phyloP scores from a whole-genome alignment of 768 basidiomycete species.

The Mycena polygramma region DNA sequence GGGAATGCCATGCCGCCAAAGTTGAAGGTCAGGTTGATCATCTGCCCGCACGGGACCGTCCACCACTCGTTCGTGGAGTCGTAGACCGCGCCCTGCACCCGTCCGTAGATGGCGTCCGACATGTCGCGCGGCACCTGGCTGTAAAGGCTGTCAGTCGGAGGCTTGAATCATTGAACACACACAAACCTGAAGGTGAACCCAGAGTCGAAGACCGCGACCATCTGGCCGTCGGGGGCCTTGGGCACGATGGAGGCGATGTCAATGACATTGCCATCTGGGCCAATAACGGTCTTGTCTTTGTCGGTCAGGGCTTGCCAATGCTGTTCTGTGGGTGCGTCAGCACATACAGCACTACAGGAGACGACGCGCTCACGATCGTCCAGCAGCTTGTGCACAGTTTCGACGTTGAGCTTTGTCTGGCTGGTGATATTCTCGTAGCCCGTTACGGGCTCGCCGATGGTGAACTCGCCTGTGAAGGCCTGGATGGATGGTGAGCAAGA shows the following conservation, averaged over 20 bases:
- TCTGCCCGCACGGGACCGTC: slow-evolving; percentile 72
- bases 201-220: slow-evolving; percentile 76
- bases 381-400: slow-evolving; percentile 34
- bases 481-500: slow-evolving; percentile 21
- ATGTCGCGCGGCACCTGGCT: slow-evolving; percentile 43
- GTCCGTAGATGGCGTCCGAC: slow-evolving; percentile 72
- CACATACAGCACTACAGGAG: slow-evolving; percentile 39
- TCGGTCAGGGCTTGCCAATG: slow-evolving; percentile 79
- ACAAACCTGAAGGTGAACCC: slow-evolving; percentile 76
- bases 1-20: slow-evolving; percentile 70
- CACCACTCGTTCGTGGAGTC: slow-evolving; percentile 62
- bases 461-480: slow-evolving; percentile 73
- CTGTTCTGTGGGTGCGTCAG: slow-evolving; percentile 53
- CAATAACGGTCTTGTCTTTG: slow-evolving; percentile 66
- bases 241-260: slow-evolving; percentile 60
- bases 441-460: slow-evolving; percentile 69
- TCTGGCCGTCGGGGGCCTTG: slow-evolving; percentile 57
- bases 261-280: slow-evolving; percentile 68
- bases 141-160: neutral
- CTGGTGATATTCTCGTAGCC: slow-evolving; percentile 62
- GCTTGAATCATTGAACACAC: slow-evolving; percentile 40
- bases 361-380: slow-evolving; percentile 46
- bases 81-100: slow-evolving; percentile 62
- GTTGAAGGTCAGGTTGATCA: slow-evolving; percentile 75
- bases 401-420: slow-evolving; percentile 66